phyloP scores from a whole-genome alignment of 176 grass and related monocot species.

The Phragmites australis region DNA sequence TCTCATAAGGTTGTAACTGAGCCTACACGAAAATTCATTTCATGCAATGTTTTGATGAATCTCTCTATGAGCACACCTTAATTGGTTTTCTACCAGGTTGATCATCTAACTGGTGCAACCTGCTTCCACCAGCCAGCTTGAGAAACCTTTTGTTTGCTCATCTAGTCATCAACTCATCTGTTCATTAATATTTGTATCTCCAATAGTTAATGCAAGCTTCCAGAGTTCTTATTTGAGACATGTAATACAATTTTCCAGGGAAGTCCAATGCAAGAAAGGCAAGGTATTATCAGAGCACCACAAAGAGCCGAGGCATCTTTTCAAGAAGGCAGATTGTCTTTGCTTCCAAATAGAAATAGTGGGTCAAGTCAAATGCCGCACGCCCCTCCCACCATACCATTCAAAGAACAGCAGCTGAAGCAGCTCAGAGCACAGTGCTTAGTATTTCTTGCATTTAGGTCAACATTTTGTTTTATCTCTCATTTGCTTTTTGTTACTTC shows the following conservation, averaged over 20 bases:
- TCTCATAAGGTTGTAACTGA: constrained; percentile 1
- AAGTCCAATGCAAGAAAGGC: constrained; percentile 73
- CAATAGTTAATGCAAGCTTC: constrained; percentile 14
- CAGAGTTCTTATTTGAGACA: constrained; percentile 31
- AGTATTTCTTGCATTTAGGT: constrained; percentile 99
- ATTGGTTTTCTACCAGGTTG: constrained; percentile 27
- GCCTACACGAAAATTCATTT: not conserved
- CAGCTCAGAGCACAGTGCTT: constrained; percentile 99
- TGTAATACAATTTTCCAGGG: constrained; percentile 52
- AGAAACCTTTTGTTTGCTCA: constrained; percentile 28
- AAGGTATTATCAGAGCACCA: constrained; percentile 48
- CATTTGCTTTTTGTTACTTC: not conserved
- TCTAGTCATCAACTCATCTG: constrained; percentile 14
- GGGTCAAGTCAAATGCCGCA: constrained; percentile 58
- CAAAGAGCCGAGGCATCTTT: constrained; percentile 50
- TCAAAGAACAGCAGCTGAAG: constrained; percentile 97
- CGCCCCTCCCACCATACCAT: constrained; percentile 55
- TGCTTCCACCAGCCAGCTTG: constrained; percentile 20
- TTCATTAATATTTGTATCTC: constrained; percentile 29
- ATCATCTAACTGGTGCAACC: constrained; percentile 27
- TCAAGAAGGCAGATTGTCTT: constrained; percentile 55
- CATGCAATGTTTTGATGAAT: not conserved
- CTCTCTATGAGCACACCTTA: not conserved
- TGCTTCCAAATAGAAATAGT: constrained; percentile 46
- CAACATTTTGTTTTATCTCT: constrained; percentile 6